phyloP scores from a whole-genome alignment of 1,284 basidiomycete species.

The Rhodotorula sp. region DNA sequence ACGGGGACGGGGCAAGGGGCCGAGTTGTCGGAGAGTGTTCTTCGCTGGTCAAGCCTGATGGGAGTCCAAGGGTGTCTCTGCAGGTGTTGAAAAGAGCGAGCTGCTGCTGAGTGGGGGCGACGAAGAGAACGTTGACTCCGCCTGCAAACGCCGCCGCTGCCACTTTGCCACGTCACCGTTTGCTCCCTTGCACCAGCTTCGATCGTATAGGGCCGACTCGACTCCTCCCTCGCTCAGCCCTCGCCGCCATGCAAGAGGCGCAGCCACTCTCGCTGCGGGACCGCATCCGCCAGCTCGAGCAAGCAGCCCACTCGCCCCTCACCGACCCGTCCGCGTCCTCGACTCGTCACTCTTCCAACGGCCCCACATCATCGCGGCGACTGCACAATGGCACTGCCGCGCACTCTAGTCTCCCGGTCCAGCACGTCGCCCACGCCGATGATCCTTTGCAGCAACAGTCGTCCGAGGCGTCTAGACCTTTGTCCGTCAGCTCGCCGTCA shows the following conservation, averaged over 20 bases:
- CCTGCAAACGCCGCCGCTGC: neutral
- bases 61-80: too few relatives aligned
- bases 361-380: neutral
- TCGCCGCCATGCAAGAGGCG: neutral
- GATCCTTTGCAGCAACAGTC: neutral
- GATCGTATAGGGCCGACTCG: neutral
- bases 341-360: neutral
- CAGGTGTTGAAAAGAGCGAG: too few relatives aligned
- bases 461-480: neutral
- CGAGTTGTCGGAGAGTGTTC: too few relatives aligned
- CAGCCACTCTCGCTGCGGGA: neutral
- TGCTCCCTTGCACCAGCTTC: neutral
- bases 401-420: neutral
- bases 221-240: neutral
- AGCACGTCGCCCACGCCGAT: neutral
- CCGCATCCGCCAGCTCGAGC: neutral
- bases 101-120: neutral
- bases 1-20: neutral
- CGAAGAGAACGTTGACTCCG: neutral
- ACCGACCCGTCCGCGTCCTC: neutral
- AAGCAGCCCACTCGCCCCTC: conserved; percentile 2
- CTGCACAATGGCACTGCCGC: neutral
- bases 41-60: neutral
- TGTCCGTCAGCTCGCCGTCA: neutral
- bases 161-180: too few relatives aligned